A percentile compares a stretch with the other conserved stretches of the same genome.
These are phyloP conservation scores for Colletotrichum lindemuthianum DNA, from an alignment of 2,329 filamentous ascomycete species.

Conservation along the genomic window DNA sequence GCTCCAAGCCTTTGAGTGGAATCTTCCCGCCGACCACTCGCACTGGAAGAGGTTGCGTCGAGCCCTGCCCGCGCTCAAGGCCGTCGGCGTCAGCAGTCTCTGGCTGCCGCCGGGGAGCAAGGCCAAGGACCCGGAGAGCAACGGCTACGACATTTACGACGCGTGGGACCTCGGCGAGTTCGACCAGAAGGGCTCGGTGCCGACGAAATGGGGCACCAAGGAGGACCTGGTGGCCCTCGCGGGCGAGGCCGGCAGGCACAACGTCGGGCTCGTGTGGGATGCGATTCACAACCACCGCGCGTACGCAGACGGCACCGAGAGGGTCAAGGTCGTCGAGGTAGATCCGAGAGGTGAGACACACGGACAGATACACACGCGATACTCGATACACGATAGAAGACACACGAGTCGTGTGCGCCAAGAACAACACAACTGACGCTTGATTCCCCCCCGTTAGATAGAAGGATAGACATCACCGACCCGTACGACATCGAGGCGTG, in stretches of 20 bases:
- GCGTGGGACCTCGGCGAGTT: conserved; percentile 34
- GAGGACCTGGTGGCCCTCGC: conserved; percentile 18
- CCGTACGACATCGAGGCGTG: conserved; percentile 32
- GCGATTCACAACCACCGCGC: conserved; percentile 34
- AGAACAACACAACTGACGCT: neutral
- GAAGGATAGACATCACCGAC: conserved; percentile 28
- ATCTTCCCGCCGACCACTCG: conserved; percentile 26
- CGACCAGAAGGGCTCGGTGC: conserved; percentile 30
- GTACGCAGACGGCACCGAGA: conserved; percentile 31
- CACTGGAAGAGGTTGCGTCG: conserved; percentile 20
- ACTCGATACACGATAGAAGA: neutral
- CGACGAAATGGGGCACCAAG: conserved; percentile 35
- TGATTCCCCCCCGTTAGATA: conserved; percentile 20
- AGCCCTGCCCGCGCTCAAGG: conserved; percentile 15
- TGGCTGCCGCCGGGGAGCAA: conserved; percentile 34
- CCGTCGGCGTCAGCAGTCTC: conserved; percentile 21
- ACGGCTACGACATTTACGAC: conserved; percentile 34
- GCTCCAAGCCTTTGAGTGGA: conserved; percentile 31
- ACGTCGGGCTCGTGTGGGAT: conserved; percentile 29
- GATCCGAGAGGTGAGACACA: conserved; percentile 20
- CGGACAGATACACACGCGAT: neutral
- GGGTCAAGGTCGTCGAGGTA: conserved; percentile 29
- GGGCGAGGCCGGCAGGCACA: conserved; percentile 19
- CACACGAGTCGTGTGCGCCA: neutral
- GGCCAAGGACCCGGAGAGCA: conserved; percentile 31